phyloP scores from a whole-genome alignment of 2,329 filamentous ascomycete species.

The Cladosporium sp. region DNA sequence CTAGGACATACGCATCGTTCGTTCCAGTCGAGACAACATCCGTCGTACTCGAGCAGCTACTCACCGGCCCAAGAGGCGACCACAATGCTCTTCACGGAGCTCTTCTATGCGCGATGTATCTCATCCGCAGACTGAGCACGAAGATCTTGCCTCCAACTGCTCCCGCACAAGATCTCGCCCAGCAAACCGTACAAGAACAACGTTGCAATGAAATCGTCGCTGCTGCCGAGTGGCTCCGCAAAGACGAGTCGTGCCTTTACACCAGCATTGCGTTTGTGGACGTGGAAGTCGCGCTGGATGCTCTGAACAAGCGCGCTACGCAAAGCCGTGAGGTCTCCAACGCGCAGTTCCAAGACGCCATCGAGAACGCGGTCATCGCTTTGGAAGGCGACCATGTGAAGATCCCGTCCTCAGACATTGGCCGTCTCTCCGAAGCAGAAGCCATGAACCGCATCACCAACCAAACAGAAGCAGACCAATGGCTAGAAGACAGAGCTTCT shows the following conservation, averaged over 20 bases:
- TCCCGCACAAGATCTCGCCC: not conserved
- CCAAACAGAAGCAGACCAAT: slow-evolving; percentile 19
- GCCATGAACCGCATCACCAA: slow-evolving; percentile 10
- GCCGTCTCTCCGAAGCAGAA: not conserved
- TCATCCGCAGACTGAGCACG: slow-evolving; percentile 21
- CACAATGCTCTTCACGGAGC: slow-evolving; percentile 40
- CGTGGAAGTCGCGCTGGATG: not conserved
- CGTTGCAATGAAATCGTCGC: slow-evolving; percentile 6
- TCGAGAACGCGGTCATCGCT: slow-evolving; percentile 1
- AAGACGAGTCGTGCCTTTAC: slow-evolving; percentile 17
- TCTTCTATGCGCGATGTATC: slow-evolving; percentile 36
- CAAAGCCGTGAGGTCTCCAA: not conserved
- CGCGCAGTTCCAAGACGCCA: not conserved
- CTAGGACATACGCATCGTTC: slow-evolving; percentile 61
- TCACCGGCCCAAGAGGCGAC: slow-evolving; percentile 7
- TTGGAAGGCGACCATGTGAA: slow-evolving; percentile 15
- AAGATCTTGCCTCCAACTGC: not conserved
- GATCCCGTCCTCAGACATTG: not conserved
- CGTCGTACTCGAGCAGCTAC: slow-evolving; percentile 19
- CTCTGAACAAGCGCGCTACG: not conserved
- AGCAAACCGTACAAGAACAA: not conserved
- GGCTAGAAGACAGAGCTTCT: slow-evolving; percentile 14
- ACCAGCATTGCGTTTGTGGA: slow-evolving; percentile 15
- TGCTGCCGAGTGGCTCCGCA: slow-evolving; percentile 15
- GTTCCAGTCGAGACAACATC: slow-evolving; percentile 23